These are phyloP conservation scores for Tylopilus sp. DNA, from an alignment of 768 basidiomycete species.

Conservation along the genomic window DNA sequence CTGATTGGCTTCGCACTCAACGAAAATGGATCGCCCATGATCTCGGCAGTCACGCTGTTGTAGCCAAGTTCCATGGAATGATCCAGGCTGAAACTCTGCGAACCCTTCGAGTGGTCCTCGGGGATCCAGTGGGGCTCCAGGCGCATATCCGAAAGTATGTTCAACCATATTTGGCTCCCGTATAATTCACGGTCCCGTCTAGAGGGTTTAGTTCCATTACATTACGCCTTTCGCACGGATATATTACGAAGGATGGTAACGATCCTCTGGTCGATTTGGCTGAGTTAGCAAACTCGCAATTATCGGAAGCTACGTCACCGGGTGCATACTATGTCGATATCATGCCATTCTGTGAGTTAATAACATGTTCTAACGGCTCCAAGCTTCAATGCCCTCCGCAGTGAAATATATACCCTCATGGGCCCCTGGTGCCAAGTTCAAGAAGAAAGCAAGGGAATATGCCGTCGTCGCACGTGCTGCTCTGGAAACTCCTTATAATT, in stretches of 20 bases:
- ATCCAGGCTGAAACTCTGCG: constrained; percentile 18
- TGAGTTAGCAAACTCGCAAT: constrained; percentile 23
- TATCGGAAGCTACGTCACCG: constrained; percentile 10
- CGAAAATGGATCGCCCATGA: constrained; percentile 19
- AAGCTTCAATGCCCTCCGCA: background rate
- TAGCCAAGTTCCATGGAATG: constrained; percentile 12
- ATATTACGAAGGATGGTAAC: constrained; percentile 32
- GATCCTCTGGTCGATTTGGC: constrained; percentile 36
- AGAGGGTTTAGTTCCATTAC: constrained; percentile 20
- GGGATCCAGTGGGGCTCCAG: background rate
- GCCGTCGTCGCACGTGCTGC: constrained; percentile 1
- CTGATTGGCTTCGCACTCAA: constrained; percentile 13
- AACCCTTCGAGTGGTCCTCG: constrained; percentile 5
- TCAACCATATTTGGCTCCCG: too few relatives aligned
- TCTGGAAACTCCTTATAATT: constrained; percentile 11
- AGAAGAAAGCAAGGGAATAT: constrained; percentile 10
- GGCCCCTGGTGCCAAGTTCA: constrained; percentile 21
- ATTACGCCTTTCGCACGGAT: constrained; percentile 39
- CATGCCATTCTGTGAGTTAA: constrained; percentile 13
- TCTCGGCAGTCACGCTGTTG: constrained; percentile 3
- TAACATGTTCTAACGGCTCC: background rate
- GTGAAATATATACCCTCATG: constrained; percentile 26
- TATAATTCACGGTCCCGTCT: background rate
- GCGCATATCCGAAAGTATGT: constrained; percentile 16
- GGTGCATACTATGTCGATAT: constrained; percentile 17